Base-by-base conservation (phyloP, 2,329 filamentous ascomycete species). In the Microcera coccophila region DNA sequence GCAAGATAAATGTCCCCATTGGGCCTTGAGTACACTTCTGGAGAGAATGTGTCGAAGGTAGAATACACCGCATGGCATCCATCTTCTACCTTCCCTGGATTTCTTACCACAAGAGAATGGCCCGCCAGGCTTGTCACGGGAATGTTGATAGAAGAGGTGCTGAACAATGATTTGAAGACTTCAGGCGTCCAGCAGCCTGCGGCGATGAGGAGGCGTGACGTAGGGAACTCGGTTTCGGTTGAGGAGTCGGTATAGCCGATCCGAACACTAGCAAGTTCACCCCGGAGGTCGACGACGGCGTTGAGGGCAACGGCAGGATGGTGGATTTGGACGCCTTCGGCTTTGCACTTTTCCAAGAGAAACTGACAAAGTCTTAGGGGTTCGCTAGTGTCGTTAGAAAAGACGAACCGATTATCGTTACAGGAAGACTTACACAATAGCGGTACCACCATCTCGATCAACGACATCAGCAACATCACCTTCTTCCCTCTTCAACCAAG, bases 1-100 rank as follows among this genome's bases (percentile, higher is more conserved):
- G 83, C 84, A 24, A 91, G 67, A 62, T 87, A 91, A 16, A 91
- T 77, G 42, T 87, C 77, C 1, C 80, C 82, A 8, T 79, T 79
- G 4, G 76, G 57, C 10, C 87, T 72, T 2, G 81, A 80, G 62
- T 87, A 89, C 10, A 87, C 70, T 62, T 90, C 87, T 0, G 85
- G 84, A 3, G 79, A 81, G 62, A 84, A 88, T 0, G 72, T 74
- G 3, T 66, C 65, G 43, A 79, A 73, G 3, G 76, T 78, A 3
- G 81, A 80, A 57, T 87, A 90, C 3, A 91, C 65, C 2, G 85
- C 82, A 60, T 89, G 82, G 58, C 80, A 85, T 3, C 70, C 68
- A 39, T 74, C 70, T n/a, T 73, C 62, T 31, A 67, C 60, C 4
- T 58, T 28, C 17, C 33, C 29, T 1, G 82, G 79, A 5, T 78